These are phyloP conservation scores for Lichtheimia ramosa DNA, from an alignment of 371 early-diverging fungal genomes.

Conservation along the genomic window DNA sequence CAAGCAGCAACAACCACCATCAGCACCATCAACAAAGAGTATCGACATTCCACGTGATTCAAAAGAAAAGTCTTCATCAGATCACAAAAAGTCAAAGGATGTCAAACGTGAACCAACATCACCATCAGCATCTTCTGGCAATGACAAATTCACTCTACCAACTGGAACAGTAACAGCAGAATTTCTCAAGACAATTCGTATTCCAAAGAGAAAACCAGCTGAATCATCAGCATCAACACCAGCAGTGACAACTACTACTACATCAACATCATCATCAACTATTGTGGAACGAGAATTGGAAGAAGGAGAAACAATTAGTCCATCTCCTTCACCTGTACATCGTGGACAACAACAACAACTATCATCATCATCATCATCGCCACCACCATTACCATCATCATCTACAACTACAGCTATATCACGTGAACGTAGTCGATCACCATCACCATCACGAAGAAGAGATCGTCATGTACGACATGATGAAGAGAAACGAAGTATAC, in stretches of 20 bases:
- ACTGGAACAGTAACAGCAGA: constrained; percentile 3
- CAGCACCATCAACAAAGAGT: too few species aligned
- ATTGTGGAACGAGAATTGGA: constrained; percentile 15
- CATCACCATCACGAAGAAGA: constrained; percentile 1
- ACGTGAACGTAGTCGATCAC: background rate
- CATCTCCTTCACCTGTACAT: constrained; percentile 15
- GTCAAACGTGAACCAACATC: background rate
- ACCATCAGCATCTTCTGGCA: background rate
- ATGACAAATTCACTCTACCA: background rate
- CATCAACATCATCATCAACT: background rate
- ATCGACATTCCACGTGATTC: background rate
- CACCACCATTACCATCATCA: constrained; percentile 2
- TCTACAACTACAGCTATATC: background rate
- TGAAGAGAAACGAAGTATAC: constrained; percentile 2
- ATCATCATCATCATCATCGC: background rate
- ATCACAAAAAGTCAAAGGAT: background rate
- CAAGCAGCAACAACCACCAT: too few species aligned
- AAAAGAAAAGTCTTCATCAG: background rate
- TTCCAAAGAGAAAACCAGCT: constrained; percentile 13
- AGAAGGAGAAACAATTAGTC: constrained; percentile 25
- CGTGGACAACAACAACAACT: background rate
- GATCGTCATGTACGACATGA: constrained; percentile 1
- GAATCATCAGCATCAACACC: background rate
- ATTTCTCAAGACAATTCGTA: constrained; percentile 3
- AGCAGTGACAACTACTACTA: too few species aligned